These are phyloP conservation scores for Starmera pachycereana DNA, from an alignment of 805 yeast genomes.

Conservation along the genomic window DNA sequence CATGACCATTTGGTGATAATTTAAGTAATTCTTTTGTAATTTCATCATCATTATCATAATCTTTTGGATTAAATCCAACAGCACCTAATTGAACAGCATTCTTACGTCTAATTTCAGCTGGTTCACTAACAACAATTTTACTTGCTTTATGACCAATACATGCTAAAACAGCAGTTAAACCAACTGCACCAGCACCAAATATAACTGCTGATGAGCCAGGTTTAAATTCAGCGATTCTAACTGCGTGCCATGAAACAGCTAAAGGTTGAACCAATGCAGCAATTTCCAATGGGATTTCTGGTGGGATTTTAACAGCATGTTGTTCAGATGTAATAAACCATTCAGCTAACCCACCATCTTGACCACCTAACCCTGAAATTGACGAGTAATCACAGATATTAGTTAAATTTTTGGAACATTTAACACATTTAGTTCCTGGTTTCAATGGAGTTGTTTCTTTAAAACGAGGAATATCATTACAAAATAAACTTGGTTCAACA, in stretches of 20 bases:
- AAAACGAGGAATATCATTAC: slow-evolving; percentile 36
- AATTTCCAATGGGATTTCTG: slow-evolving; percentile 27
- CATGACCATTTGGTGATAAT: slow-evolving; percentile 30
- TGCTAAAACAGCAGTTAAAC: slow-evolving; percentile 38
- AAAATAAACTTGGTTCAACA: slow-evolving; percentile 53
- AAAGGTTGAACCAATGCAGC: slow-evolving; percentile 52
- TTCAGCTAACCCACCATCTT: slow-evolving; percentile 47
- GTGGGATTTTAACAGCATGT: slow-evolving; percentile 32
- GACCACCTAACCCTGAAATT: slow-evolving; percentile 45
- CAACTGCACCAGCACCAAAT: slow-evolving; percentile 49
- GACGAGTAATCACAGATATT: slow-evolving; percentile 42
- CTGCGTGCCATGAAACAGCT: slow-evolving; percentile 53
- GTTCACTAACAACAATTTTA: slow-evolving; percentile 39
- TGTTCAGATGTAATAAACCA: slow-evolving; percentile 30
- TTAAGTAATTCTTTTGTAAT: slow-evolving; percentile 25
- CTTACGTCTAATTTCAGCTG: slow-evolving; percentile 37
- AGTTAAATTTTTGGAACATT: slow-evolving; percentile 39
- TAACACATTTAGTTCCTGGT: slow-evolving; percentile 27
- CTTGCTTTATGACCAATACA: slow-evolving; percentile 35
- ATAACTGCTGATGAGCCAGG: slow-evolving; percentile 37
- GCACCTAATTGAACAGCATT: slow-evolving; percentile 39
- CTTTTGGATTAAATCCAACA: slow-evolving; percentile 37
- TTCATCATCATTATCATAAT: slow-evolving; percentile 21
- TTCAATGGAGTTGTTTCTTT: slow-evolving; percentile 20
- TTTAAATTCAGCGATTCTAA: slow-evolving; percentile 26